Evolutionary conservation across 2,329 filamentous ascomycete genomes (phyloP), one percentile per base, ranked within the genome.

Genomic region (Chrysoporthe puriensis): DNA sequence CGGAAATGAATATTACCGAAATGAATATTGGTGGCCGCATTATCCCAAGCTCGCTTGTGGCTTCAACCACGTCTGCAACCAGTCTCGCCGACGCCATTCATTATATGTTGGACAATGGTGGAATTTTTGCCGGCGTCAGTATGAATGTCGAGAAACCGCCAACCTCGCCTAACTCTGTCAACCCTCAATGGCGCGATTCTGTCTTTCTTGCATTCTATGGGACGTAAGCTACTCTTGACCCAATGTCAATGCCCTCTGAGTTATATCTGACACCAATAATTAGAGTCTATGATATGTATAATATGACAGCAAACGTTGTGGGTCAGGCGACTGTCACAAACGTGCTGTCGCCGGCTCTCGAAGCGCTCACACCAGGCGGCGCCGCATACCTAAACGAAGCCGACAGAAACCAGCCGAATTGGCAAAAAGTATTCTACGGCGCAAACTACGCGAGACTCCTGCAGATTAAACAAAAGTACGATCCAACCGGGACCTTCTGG

Each of bases 381-480:
- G 66, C 56, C 13, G 63, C 63, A 14, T 66, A 66, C 36, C 59
- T 66, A 6, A 68, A 68, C 46, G 66, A 68, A 26, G 76, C 57
- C 1, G 63, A 66, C 43, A 4, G 46, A 2, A 66, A 66, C 9
- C 46, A 68, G 48, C 66, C 48, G 7, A 16, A 66, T 4, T 68
- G 66, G 66, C 62, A 66, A 26, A 14, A 62, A 5, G 64, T 44
- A 26, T 66, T 68, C 26, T 68, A 66, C 8, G 66, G 66, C 43
- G 1, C 46, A 4, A 68, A 62, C 5, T 68, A 68, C 50, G 26
- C 16, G 1, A 66, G 70, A 4, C 68, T 82, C 48, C 36, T 75
- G 16, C 60, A 42, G 0, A 74, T 85, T 36, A 85, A 85, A 76
- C 70, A 76, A 11, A 78, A 75, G 62, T 83, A 79, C 71, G 83